Conservation (phyloP, 805 yeast species). For the Yamadazyma sp. region DNA sequence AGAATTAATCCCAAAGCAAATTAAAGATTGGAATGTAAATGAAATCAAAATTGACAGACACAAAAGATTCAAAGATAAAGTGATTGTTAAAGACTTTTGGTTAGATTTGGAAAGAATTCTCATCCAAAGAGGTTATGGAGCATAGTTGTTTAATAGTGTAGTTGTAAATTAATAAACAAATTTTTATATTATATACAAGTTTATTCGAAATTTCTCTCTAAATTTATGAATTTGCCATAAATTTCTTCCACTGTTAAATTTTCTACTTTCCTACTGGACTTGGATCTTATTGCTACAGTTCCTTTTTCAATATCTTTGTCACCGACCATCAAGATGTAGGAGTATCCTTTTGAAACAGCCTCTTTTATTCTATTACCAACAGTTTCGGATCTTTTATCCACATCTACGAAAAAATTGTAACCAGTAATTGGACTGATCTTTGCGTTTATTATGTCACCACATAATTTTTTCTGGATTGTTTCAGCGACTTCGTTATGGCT, state of each 20-base stretch:
- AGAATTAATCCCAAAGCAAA: conserved; percentile 72
- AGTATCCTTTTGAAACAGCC: conserved; percentile 70
- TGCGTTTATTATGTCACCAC: conserved; percentile 38
- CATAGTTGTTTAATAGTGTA: conserved; percentile 6
- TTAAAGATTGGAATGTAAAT: conserved; percentile 87
- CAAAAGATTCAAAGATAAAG: conserved; percentile 83
- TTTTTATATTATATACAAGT: neutral
- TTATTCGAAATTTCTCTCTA: conserved; percentile 49
- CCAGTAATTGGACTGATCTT: conserved; percentile 55
- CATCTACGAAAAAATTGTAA: conserved; percentile 66
- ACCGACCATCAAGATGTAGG: conserved; percentile 81
- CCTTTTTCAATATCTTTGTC: conserved; percentile 69
- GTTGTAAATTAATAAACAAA: neutral
- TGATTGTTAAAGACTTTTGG: conserved; percentile 85
- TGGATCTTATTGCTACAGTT: conserved; percentile 60
- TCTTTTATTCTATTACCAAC: conserved; percentile 79
- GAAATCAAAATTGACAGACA: conserved; percentile 74
- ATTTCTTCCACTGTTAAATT: conserved; percentile 50
- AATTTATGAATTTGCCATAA: conserved; percentile 46
- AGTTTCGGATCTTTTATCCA: conserved; percentile 73
- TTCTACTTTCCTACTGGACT: conserved; percentile 45
- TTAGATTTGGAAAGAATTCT: conserved; percentile 72
- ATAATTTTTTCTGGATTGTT: conserved; percentile 42
- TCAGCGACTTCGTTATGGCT: conserved; percentile 55
- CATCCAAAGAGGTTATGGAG: conserved; percentile 58